Base-by-base conservation (phyloP, 345 rosid genomes). In the Citrus maxima region DNA sequence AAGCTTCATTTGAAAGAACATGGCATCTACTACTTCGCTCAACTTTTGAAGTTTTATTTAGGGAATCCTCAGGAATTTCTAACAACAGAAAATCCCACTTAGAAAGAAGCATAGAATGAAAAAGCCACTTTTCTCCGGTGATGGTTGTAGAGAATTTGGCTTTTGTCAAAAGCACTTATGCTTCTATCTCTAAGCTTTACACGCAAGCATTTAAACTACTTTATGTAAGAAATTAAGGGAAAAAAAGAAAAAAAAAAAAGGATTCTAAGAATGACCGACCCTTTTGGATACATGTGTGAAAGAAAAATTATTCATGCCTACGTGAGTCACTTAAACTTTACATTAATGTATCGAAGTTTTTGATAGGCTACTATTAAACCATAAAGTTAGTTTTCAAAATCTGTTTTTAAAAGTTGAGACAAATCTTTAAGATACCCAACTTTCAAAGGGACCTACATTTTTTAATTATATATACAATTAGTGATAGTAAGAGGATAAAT, bases 391-490 rank as follows among this genome's bases (percentile, higher is more conserved):
- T 32, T 75, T 79, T 79, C 24, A 65, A 82, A 80, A 73, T 80
- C 67, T 79, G 88, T 73, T 84, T 86, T 83, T 84, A 82, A 83
- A 86, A 85, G 86, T 80, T 77, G 72, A 73, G 85, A 84, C 85
- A 86, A 40, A 77, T 76, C 78, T 80, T 67, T 68, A 69, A 56
- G 82, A 73, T 67, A 75, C 80, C 79, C 78, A 77, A 27, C 85
- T 79, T 80, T 82, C 62, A 61, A 77, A 56, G 84, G 80, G 81
- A 82, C 18, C 86, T 27, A 18, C 35, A 21, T 27, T 67, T 18
- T 4, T 74, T 38, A 28, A 54, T 51, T 51, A n/a, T 70, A 51
- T 66, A 19, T 18, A 3, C 22, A 73, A 72, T 79, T 76, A 59
- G 58, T 58, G 76, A 59, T 71, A 60, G 61, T 58, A 60, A 67